These are phyloP conservation scores for Warburgia ugandensis DNA, from an alignment of 164 flowering plant genomes.

Conservation along the genomic window DNA sequence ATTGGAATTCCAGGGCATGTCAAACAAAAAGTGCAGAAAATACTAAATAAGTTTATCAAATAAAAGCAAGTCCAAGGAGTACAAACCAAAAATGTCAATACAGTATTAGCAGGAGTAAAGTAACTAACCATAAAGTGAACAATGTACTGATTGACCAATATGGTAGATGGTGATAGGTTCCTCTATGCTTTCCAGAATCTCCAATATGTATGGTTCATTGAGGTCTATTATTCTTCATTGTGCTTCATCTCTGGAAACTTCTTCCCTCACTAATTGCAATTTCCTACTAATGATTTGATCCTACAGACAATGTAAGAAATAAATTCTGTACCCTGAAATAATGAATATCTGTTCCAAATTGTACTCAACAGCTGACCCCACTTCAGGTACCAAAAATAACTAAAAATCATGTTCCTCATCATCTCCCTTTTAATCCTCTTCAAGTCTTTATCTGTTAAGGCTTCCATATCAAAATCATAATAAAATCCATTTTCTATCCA, in stretches of 20 bases:
- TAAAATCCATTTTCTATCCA: conserved; percentile 96
- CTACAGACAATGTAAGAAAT: conserved; percentile 74
- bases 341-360: conserved; percentile 33
- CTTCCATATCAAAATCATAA: conserved; percentile 95
- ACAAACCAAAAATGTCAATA: not conserved
- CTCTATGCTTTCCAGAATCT: conserved; percentile 77
- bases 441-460: conserved; percentile 80
- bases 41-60: not conserved
- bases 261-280: conserved; percentile 80
- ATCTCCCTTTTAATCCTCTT: conserved; percentile 94
- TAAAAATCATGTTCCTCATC: conserved; percentile 38
- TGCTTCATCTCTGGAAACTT: conserved; percentile 87
- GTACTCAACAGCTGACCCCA: not conserved
- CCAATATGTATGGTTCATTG: conserved; percentile 91
- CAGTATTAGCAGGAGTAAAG: not conserved
- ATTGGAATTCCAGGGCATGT: no score
- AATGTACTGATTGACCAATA: conserved; percentile 73
- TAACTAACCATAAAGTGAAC: not conserved
- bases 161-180: conserved; percentile 90
- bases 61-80: no score
- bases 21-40: not conserved
- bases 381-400: not conserved
- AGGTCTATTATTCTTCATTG: conserved; percentile 59
- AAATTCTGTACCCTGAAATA: conserved; percentile 47
- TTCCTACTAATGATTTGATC: conserved; percentile 80